phyloP scores from a whole-genome alignment of 2,329 filamentous ascomycete genomes.

The Thielaviopsis euricoi region DNA sequence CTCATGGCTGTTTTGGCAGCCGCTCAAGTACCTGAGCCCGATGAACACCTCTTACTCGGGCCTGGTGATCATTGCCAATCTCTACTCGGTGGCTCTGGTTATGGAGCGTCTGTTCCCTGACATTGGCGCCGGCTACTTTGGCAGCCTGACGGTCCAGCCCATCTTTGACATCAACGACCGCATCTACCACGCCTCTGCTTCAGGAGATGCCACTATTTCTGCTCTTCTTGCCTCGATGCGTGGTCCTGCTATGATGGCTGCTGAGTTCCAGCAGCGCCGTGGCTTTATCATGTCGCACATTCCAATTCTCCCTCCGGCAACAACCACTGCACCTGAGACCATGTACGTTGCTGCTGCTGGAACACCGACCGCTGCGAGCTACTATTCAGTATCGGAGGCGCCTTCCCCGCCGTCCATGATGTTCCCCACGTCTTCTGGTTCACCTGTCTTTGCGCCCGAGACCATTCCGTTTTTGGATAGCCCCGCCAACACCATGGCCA shows the following conservation, averaged over 20 bases:
- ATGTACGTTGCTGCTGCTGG: neutral
- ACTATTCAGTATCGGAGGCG: slow-evolving; percentile 7
- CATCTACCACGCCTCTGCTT: slow-evolving; percentile 29
- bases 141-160: slow-evolving; percentile 59
- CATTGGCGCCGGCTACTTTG: slow-evolving; percentile 77
- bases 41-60: slow-evolving; percentile 61
- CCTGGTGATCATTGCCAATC: slow-evolving; percentile 72
- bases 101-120: slow-evolving; percentile 87
- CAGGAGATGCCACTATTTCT: neutral
- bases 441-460: slow-evolving; percentile 3
- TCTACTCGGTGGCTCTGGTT: slow-evolving; percentile 75
- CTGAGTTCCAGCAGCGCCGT: slow-evolving; percentile 6
- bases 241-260: slow-evolving; percentile 1
- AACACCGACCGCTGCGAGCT: slow-evolving; percentile 1
- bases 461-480: slow-evolving; percentile 1
- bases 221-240: slow-evolving; percentile 1
- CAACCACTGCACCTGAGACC: neutral
- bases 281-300: neutral
- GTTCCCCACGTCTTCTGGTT: slow-evolving; percentile 1
- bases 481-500: slow-evolving; percentile 1
- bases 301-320: neutral
- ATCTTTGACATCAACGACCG: slow-evolving; percentile 75
- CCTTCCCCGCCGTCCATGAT: slow-evolving; percentile 2
- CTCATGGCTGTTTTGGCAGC: slow-evolving; percentile 93
- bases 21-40: slow-evolving; percentile 65